These are phyloP conservation scores for Chytridium lagenaria DNA, from an alignment of 371 early-diverging fungal species.

Conservation along the genomic window DNA sequence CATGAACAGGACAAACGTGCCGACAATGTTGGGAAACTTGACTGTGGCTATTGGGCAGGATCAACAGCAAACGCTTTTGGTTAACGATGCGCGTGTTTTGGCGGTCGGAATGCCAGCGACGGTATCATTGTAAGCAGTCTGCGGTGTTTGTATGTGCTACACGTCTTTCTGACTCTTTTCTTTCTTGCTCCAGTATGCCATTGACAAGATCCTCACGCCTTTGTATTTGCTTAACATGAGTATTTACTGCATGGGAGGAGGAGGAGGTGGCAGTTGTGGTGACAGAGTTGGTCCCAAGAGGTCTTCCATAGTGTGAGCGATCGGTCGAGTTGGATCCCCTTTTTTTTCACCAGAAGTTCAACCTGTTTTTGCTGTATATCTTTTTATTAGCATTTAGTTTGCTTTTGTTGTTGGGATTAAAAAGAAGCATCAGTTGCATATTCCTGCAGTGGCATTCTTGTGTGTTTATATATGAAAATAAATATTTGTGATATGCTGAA, in stretches of 20 bases:
- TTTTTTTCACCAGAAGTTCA: not conserved
- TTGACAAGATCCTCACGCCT: slow-evolving; percentile 26
- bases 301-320: too few relatives aligned
- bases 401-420: too few relatives aligned
- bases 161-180: slow-evolving; percentile 8
- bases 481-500: too few relatives aligned
- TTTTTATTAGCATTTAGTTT: too few relatives aligned
- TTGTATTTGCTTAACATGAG: slow-evolving; percentile 20
- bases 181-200: not conserved
- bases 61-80: not conserved
- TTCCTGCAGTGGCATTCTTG: too few relatives aligned
- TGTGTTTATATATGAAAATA: too few relatives aligned
- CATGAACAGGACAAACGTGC: not conserved
- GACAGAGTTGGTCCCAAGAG: not conserved
- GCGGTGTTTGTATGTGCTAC: not conserved
- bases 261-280: not conserved
- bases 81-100: slow-evolving; percentile 22
- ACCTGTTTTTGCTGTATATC: too few relatives aligned
- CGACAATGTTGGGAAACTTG: not conserved
- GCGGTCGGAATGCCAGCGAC: slow-evolving; percentile 3
- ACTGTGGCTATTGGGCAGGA: not conserved
- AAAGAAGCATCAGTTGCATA: too few relatives aligned
- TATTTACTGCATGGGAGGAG: slow-evolving; percentile 15
- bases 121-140: slow-evolving; percentile 9
- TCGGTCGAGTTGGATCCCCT: too few relatives aligned